These are phyloP conservation scores for Blastocystis sp. DNA, from an alignment of 352 stramenopile genomes.

Conservation along the genomic window DNA sequence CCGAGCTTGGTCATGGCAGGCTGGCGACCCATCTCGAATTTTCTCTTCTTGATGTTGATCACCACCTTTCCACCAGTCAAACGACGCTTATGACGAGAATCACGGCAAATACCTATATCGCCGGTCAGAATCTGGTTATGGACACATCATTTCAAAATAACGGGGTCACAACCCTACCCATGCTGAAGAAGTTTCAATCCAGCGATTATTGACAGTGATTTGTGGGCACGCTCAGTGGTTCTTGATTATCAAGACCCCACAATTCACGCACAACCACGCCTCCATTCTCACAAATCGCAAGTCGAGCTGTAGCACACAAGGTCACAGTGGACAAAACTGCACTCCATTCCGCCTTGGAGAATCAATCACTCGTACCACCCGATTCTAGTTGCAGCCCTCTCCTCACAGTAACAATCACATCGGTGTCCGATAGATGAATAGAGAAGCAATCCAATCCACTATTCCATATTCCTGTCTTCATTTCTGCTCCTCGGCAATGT, in stretches of 20 bases:
- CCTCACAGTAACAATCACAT: no score
- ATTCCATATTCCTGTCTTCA: background rate
- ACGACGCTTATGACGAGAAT: slow-evolving; percentile 68
- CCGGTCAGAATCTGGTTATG: background rate
- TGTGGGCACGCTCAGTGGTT: background rate
- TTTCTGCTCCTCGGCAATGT: background rate
- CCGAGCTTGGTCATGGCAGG: no score
- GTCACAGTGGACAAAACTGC: no score
- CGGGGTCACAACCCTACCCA: background rate
- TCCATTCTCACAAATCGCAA: no score
- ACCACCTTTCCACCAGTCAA: slow-evolving; percentile 59
- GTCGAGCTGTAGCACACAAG: no score
- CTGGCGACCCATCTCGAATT: slow-evolving; percentile 88
- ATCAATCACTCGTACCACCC: no score
- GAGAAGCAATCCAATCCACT: background rate
- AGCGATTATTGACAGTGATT: background rate
- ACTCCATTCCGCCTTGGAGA: no score
- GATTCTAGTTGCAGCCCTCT: no score
- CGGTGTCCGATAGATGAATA: no score
- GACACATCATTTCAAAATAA: background rate
- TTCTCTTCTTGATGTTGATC: slow-evolving; percentile 69
- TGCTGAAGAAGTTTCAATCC: background rate
- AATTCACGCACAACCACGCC: background rate
- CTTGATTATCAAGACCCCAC: background rate
- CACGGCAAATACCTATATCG: slow-evolving; percentile 65